phyloP scores from a whole-genome alignment of 257 asterid species.

The Asclepias syriaca region DNA sequence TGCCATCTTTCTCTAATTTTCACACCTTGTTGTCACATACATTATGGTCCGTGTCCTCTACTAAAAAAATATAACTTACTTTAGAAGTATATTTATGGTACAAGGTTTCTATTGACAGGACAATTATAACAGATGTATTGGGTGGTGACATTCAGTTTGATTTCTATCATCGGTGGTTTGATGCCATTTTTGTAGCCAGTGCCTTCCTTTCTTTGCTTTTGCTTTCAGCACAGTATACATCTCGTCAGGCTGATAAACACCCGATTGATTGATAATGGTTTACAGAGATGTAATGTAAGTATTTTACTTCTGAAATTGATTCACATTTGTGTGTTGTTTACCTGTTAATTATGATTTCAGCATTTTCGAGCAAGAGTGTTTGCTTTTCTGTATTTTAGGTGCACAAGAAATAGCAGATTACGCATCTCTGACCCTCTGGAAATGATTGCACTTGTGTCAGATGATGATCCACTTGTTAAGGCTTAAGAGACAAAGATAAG shows the following conservation, averaged over 20 bases:
- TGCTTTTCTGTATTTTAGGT: too few species aligned
- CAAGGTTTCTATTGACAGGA: conserved; percentile 38
- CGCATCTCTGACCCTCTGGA: background rate
- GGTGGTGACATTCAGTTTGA: conserved; percentile 97
- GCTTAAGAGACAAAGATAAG: background rate
- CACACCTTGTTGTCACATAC: background rate
- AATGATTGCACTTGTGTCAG: conserved; percentile 1
- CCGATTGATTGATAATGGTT: conserved; percentile 61
- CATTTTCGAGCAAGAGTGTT: background rate
- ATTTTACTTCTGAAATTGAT: background rate
- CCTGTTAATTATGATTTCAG: background rate
- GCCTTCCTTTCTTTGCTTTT: conserved; percentile 87
- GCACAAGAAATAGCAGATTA: background rate
- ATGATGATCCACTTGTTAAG: background rate
- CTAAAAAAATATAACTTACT: background rate
- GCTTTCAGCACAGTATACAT: conserved; percentile 90
- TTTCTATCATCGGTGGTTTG: conserved; percentile 96
- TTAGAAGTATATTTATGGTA: background rate
- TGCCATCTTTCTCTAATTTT: background rate
- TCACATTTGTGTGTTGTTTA: background rate
- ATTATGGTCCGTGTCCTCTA: background rate
- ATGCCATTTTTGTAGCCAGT: conserved; percentile 92
- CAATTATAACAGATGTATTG: conserved; percentile 86
- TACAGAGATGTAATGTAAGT: conserved; percentile 7
- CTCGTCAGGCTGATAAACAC: conserved; percentile 92